Base-by-base conservation (phyloP, 192 early-diverging fungal genomes). In the Chytriomyces confervae region DNA sequence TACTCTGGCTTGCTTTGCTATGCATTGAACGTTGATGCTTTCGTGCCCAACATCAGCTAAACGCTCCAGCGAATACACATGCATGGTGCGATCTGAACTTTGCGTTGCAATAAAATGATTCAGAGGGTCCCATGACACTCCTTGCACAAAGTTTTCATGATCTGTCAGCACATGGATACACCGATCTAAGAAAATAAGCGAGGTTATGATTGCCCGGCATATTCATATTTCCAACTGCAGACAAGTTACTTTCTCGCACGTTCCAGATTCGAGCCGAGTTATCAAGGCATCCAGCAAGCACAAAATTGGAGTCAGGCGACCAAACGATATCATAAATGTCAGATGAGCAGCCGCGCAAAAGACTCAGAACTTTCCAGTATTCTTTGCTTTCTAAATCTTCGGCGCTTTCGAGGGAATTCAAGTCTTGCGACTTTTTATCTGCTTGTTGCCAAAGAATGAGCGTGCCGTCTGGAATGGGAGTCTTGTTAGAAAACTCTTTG, bases 91-190 rank as follows among this genome's bases (percentile, higher is more conserved):
- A 77, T 98, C 97, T 82, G 93, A 95, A 84, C 95, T 94, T 81
- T 97, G 97, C 6, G 96, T 93, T 6, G 93, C 94, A 16, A 98
- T 81, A 81, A 88, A 98, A 76, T 93, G 81, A 50, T 91, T 92
- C 13, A 94, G 79, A 7, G 97, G 96, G 81, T 98, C 97, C 97
- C 97, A 98, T 23, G 92, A 89, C 10, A 98, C 94, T 50, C 97
- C 97, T 82, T 98, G 97, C n/a, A 98, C 95, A 77, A 95, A 96
- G 72, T 97, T 94, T 50, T 85, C 85, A 81, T 98, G 97, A 70
- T 97, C 84, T 5, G 69, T 66, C 24, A 87, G 86, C 20, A 94
- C 89, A 72, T 92, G 91, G 46, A 95, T 80, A 73, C 91, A 93
- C 66, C 87, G 88, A 51, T 89, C 93, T 88, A 20, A 16, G 45